phyloP scores from a whole-genome alignment of 306 rosid genomes.

The Luffa acutangula region DNA sequence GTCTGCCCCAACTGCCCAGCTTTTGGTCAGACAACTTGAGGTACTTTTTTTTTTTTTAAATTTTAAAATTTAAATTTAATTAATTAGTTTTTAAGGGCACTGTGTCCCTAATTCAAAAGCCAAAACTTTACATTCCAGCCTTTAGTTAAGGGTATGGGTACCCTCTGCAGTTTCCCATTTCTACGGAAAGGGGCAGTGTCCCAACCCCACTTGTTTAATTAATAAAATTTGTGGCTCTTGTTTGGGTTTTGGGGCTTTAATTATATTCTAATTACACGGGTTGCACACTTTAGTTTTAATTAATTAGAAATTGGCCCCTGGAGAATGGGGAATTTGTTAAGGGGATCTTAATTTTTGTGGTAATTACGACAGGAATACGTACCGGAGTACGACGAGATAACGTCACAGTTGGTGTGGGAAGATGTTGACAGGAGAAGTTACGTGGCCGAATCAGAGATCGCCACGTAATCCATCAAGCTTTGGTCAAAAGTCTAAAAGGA shows the following conservation, averaged over 20 bases:
- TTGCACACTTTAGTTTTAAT: neutral
- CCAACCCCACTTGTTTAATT: neutral
- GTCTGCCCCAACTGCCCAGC: slow-evolving; percentile 90
- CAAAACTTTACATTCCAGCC: neutral
- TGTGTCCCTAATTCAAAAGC: neutral
- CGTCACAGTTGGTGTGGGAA: slow-evolving; percentile 94
- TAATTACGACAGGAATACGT: slow-evolving; percentile 61
- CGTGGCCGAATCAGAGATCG: slow-evolving; percentile 65
- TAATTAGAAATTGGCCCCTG: neutral
- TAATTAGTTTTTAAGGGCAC: neutral
- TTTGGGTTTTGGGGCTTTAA: neutral
- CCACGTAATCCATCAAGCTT: slow-evolving; percentile 32
- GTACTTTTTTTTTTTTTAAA: slow-evolving; percentile 19
- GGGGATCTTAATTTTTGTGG: neutral
- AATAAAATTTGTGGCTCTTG: neutral
- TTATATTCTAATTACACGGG: neutral
- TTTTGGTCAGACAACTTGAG: slow-evolving; percentile 80
- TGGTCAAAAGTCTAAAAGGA: slow-evolving; percentile 5
- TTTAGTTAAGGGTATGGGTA: neutral
- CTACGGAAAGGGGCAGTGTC: neutral
- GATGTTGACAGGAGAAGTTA: slow-evolving; percentile 48
- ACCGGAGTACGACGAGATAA: slow-evolving; percentile 74
- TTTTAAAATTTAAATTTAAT: no score
- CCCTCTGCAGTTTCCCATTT: neutral
- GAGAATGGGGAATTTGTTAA: neutral